Conservation (phyloP, 495 filamentous ascomycete genomes). For the Lophiostoma macrostomum region DNA sequence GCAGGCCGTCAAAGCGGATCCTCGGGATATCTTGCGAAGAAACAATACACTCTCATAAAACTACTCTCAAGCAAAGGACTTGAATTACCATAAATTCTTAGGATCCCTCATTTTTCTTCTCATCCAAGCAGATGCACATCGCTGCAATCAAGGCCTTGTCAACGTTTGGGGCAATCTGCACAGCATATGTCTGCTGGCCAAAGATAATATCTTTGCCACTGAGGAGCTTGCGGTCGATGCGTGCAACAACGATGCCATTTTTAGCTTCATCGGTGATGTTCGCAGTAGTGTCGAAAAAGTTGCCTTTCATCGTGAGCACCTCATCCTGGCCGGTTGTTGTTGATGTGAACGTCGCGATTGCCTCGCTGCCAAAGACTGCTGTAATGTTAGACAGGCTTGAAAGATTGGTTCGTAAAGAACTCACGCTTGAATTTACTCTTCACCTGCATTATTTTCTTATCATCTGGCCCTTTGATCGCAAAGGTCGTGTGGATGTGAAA, state of each 20-base stretch:
- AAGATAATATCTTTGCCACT: constrained; percentile 53
- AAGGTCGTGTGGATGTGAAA: constrained; percentile 51
- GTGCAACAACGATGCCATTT: constrained; percentile 46
- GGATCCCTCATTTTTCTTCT: constrained; percentile 48
- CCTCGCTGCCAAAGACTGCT: constrained; percentile 48
- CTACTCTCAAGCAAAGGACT: no score
- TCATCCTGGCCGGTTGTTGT: constrained; percentile 39
- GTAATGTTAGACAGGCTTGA: no score
- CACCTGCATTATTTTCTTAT: constrained; percentile 50
- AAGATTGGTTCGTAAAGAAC: no score
- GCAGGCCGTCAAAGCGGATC: no score
- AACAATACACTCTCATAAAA: no score
- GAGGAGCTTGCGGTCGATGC: constrained; percentile 54
- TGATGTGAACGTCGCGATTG: constrained; percentile 48
- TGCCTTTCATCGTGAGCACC: constrained; percentile 47
- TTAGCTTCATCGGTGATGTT: constrained; percentile 49
- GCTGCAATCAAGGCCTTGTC: constrained; percentile 59
- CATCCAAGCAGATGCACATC: constrained; percentile 60
- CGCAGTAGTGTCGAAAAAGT: constrained; percentile 50
- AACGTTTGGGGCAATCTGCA: constrained; percentile 57
- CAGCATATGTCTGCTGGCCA: constrained; percentile 59
- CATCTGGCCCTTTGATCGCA: constrained; percentile 42
- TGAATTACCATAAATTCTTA: no score
- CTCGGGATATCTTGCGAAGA: no score
- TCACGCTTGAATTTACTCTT: constrained; percentile 50